Conservation (phyloP, 176 grass and related monocot species). For the Juncus effusus region DNA sequence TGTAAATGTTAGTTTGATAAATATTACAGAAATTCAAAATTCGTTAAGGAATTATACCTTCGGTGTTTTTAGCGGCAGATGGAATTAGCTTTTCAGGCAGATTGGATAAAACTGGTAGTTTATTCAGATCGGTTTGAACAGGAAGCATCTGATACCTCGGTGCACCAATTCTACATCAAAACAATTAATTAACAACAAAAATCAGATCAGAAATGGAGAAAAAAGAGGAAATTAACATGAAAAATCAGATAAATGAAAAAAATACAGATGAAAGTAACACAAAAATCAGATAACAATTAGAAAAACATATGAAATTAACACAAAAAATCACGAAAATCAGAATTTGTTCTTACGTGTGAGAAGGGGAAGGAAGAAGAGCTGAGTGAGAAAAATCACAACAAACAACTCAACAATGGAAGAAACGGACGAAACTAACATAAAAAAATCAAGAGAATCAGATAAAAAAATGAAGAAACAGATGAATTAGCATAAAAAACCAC, state of each 20-base stretch:
- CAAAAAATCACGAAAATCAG: too few relatives aligned
- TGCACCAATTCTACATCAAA: conserved; percentile 61
- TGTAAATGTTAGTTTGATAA: background rate
- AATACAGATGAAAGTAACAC: too few relatives aligned
- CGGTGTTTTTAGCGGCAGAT: conserved; percentile 47
- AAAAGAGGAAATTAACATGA: conserved; percentile 14
- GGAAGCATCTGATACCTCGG: conserved; percentile 98
- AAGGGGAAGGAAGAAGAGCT: background rate
- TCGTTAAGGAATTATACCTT: conserved; percentile 48
- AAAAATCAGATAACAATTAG: too few relatives aligned
- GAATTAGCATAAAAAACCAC: too few relatives aligned
- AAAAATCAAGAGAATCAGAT: too few relatives aligned
- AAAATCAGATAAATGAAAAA: background rate
- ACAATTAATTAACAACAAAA: conserved; percentile 3
- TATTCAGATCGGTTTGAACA: conserved; percentile 89
- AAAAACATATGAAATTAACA: too few relatives aligned
- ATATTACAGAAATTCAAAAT: conserved; percentile 19
- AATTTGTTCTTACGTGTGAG: background rate
- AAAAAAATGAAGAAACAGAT: too few relatives aligned
- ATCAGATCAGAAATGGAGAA: conserved; percentile 9
- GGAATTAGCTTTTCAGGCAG: conserved; percentile 67
- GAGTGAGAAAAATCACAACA: too few relatives aligned
- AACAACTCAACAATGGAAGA: too few relatives aligned
- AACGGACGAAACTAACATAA: too few relatives aligned
- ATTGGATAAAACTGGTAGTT: conserved; percentile 59